Conservation (phyloP, 345 rosid genomes). For the Citropsis articulata region DNA sequence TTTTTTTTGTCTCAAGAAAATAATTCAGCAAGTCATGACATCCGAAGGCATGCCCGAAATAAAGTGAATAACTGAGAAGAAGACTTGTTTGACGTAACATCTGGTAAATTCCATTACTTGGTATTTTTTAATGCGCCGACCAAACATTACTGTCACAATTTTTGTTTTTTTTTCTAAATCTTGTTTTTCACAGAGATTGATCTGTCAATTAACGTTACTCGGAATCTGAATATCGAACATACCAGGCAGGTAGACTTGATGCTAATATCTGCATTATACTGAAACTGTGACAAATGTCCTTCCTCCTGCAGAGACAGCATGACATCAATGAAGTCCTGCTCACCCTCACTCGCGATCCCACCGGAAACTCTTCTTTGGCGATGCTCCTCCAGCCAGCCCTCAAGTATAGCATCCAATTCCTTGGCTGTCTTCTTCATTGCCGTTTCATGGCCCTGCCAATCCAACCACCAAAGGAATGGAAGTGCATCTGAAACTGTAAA, state of each 20-base stretch:
- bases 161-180: too few relatives aligned
- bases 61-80: not conserved
- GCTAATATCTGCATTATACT: slow-evolving; percentile 39
- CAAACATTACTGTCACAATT: not conserved
- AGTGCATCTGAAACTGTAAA: slow-evolving; percentile 58
- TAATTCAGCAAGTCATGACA: not conserved
- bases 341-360: slow-evolving; percentile 13
- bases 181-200: not conserved
- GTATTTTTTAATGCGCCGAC: not conserved
- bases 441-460: slow-evolving; percentile 49
- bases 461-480: slow-evolving; percentile 56
- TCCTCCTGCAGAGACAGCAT: slow-evolving; percentile 49
- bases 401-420: slow-evolving; percentile 38
- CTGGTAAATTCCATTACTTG: not conserved
- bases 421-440: slow-evolving; percentile 59
- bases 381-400: slow-evolving; percentile 45
- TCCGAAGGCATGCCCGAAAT: not conserved
- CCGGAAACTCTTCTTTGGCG: slow-evolving; percentile 27
- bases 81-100: not conserved
- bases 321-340: slow-evolving; percentile 49
- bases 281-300: slow-evolving; percentile 33
- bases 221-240: not conserved
- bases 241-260: slow-evolving; percentile 69
- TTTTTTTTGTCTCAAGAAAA: too few relatives aligned
- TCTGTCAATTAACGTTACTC: not conserved